Evolutionary conservation across 176 grass and related monocot genomes (phyloP).

Genomic region (Oropetium thomaeum): DNA sequence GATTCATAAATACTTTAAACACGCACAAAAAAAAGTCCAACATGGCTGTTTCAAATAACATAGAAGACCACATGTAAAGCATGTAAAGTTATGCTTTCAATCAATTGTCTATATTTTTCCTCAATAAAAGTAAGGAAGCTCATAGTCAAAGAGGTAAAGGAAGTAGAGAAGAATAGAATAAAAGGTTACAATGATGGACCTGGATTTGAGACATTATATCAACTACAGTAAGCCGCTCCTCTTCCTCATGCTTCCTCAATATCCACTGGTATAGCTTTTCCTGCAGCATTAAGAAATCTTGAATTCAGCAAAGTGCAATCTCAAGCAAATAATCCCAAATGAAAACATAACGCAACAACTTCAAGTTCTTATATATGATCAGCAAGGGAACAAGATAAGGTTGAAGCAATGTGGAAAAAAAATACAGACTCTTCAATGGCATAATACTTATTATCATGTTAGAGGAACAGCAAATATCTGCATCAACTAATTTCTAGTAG

Average conservation of each 20-base stretch:
- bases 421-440: not conserved
- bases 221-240: conserved; percentile 53
- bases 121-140: not conserved
- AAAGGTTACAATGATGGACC: conserved; percentile 34
- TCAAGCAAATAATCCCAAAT: conserved; percentile 2
- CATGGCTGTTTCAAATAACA: not conserved
- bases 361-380: not conserved
- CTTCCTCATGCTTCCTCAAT: conserved; percentile 71
- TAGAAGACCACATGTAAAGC: not conserved
- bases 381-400: not conserved
- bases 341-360: not conserved
- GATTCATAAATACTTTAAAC: not conserved
- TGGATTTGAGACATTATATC: conserved; percentile 88
- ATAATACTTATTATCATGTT: not conserved
- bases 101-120: not conserved
- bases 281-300: conserved; percentile 34
- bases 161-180: not conserved
- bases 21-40: not conserved
- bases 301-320: conserved; percentile 18
- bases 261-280: conserved; percentile 96
- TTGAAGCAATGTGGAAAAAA: not conserved
- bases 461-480: not conserved
- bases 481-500: not conserved
- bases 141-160: conserved; percentile 22
- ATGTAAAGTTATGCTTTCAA: conserved; percentile 10